Base-by-base conservation (phyloP, 768 basidiomycete genomes). In the Cyclocybe cylindracea region DNA sequence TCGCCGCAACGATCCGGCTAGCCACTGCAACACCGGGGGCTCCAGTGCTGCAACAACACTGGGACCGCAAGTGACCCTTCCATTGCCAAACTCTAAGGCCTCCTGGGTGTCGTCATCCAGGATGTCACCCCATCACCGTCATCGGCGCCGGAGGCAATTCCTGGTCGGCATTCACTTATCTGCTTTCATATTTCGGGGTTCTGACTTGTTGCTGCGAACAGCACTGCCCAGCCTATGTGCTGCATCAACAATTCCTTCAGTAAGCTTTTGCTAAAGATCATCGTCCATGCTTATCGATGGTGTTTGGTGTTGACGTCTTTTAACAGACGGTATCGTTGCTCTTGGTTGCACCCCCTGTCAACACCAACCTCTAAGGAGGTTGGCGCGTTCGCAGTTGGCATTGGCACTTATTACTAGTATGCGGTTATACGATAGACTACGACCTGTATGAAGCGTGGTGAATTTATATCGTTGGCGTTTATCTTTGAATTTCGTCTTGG, bases 171-270 rank as follows among this genome's bases (percentile, higher is more conserved):
- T 31, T 19, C 18, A 32, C 35, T 13, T 44, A 16, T 1, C 16
- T 34, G 2, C 10, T 31, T 43, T n/a, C 8, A 35, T 14, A 11
- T 16, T 35, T 10, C 10, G 10, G 24, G 24, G 24, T 45, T 44
- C 39, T 44, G 4, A 42, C 33, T 16, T 40, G 7, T 11, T 38
- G 35, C 34, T 41, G 24, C 24, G 24, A 10, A 39, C 38, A 68
- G 66, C 58, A 39, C 62, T 50, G 54, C 61, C 29, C 64, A 69
- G 49, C 50, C 67, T 24, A 66, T 67, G 46, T 70, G 69, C 65
- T 70, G 69, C 62, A 53, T 55, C 18, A 52, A 65, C 55, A 66
- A 68, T 57, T 57, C 36, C 40, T 70, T 66, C 66, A 56, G 68
- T 70, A 60, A 55, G 68, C 43, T n/a, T 2, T 31, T 24, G 29